Conservation (phyloP, 2,329 filamentous ascomycete genomes). For the Chaetomium globosum region DNA sequence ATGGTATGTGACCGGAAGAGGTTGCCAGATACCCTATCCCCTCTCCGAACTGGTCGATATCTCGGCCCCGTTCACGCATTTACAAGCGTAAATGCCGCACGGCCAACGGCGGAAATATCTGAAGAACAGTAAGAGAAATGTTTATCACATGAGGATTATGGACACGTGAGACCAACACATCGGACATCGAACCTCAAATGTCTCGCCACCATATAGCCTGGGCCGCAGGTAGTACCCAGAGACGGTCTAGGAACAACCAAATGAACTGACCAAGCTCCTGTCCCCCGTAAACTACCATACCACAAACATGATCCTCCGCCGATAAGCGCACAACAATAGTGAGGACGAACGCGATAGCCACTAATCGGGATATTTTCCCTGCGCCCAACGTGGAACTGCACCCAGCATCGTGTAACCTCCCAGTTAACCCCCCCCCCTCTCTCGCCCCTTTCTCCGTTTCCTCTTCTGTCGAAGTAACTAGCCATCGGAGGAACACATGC, state of each 20-base stretch:
- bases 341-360: neutral
- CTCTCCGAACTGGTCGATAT: too few relatives aligned
- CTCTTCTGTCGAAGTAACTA: neutral
- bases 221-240: neutral
- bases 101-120: neutral
- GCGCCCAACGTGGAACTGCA: neutral
- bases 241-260: neutral
- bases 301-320: neutral
- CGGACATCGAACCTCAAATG: neutral
- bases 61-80: too few relatives aligned
- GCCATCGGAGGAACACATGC: neutral
- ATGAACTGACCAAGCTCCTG: neutral
- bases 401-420: neutral
- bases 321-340: neutral
- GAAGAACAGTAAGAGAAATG: neutral
- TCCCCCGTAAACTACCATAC: neutral
- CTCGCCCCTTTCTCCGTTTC: neutral
- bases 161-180: neutral
- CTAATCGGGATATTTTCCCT: slow-evolving; percentile 18
- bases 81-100: neutral
- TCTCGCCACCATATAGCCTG: neutral
- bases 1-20: too few relatives aligned
- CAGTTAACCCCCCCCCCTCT: neutral
- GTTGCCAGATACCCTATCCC: too few relatives aligned
- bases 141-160: neutral